phyloP scores from a whole-genome alignment of 352 stramenopile genomes.

The Pythium biforme region DNA sequence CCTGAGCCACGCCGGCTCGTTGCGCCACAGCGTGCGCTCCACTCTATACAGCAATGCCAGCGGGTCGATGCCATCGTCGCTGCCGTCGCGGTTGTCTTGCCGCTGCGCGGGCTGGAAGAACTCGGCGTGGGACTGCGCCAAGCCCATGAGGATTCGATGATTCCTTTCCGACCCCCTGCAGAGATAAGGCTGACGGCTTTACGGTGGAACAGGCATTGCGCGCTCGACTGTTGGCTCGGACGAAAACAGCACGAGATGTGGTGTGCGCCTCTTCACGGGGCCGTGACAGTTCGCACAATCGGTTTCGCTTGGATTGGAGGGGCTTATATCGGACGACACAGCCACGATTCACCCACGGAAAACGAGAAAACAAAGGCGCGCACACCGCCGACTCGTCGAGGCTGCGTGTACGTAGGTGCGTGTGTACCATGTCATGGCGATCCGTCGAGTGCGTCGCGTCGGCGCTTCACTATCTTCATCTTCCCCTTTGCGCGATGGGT shows the following conservation, averaged over 20 bases:
- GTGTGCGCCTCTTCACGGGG: constrained; percentile 2
- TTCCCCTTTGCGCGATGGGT: background rate
- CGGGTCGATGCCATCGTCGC: constrained; percentile 37
- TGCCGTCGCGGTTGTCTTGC: constrained; percentile 34
- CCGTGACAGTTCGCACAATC: constrained; percentile 6
- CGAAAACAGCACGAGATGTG: too few relatives aligned
- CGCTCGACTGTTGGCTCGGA: too few relatives aligned
- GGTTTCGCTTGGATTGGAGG: background rate
- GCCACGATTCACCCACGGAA: too few relatives aligned
- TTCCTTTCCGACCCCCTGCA: background rate
- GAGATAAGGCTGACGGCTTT: too few relatives aligned
- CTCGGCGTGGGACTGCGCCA: constrained; percentile 45
- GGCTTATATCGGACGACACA: too few relatives aligned
- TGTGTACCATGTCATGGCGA: background rate
- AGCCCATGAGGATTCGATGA: constrained; percentile 33
- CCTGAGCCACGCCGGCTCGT: constrained; percentile 35
- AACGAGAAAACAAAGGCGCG: too few relatives aligned
- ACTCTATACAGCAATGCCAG: constrained; percentile 42
- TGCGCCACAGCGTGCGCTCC: constrained; percentile 44
- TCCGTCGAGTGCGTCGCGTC: background rate
- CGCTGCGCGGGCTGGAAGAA: constrained; percentile 35
- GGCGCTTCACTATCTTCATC: background rate
- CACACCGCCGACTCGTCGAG: too few relatives aligned
- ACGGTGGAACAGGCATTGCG: too few relatives aligned
- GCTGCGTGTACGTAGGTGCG: too few relatives aligned